phyloP scores from a whole-genome alignment of 2,329 filamentous ascomycete species.

The Atkinsonella texensis region DNA sequence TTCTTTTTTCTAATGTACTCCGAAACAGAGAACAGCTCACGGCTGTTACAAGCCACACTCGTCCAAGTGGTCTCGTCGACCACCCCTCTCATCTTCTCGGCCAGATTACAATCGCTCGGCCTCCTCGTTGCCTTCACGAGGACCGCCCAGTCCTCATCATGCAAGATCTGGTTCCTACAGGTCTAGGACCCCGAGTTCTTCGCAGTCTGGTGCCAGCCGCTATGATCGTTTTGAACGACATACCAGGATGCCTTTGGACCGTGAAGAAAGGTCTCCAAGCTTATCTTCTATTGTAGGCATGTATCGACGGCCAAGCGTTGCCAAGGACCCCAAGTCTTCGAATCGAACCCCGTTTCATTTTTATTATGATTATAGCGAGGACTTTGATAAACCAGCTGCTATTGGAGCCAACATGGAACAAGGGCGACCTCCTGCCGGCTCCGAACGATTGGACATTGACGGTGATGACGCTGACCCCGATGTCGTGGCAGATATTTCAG shows the following conservation, averaged over 20 bases:
- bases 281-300: conserved; percentile 38
- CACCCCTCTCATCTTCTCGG: conserved; percentile 27
- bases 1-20: neutral
- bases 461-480: neutral
- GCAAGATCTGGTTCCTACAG: conserved; percentile 12
- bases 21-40: conserved; percentile 31
- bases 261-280: conserved; percentile 32
- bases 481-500: neutral
- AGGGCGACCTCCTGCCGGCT: conserved; percentile 8
- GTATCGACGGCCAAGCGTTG: conserved; percentile 23
- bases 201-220: conserved; percentile 15
- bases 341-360: conserved; percentile 23
- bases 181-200: conserved; percentile 25
- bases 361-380: conserved; percentile 43
- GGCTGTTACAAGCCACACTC: conserved; percentile 28
- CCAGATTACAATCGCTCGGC: conserved; percentile 29
- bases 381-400: conserved; percentile 27
- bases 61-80: conserved; percentile 22
- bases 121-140: conserved; percentile 23
- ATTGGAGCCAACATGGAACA: conserved; percentile 8
- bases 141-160: conserved; percentile 16
- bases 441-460: neutral
- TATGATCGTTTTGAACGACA: conserved; percentile 17
- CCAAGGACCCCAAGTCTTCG: conserved; percentile 15
- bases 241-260: conserved; percentile 24